Evolutionary conservation across 2,329 filamentous ascomycete genomes (phyloP), one percentile per base, ranked within the genome.

Genomic region (Phoma sp.): DNA sequence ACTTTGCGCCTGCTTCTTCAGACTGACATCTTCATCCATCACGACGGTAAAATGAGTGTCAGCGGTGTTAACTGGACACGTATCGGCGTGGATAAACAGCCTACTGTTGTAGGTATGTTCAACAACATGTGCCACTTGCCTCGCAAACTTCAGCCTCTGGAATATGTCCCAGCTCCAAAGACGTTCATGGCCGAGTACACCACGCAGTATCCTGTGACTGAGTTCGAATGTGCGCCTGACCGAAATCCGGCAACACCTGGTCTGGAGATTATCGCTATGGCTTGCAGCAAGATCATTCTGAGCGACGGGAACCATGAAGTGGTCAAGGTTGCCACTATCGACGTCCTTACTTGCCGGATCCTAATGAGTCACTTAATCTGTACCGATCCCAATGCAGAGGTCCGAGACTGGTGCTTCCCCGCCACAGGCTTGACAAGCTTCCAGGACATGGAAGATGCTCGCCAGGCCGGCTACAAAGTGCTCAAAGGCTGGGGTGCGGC

Each of bases 401-500:
- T 75, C 17, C 33, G 46, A 6, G 55, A 73, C 38, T 75, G 72
- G 72, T 51, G 61, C 37, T 61, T 63, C 1, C 31, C 40, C 4
- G 41, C 49, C 19, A 74, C 72, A 8, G 72, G 73, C 3, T 25
- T 74, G 7, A 49, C 45, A 3, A 52, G 58, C 44, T 69, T 62
- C 43, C 15, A 39, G 1, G 63, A 72, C 31, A 60, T 75, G 45
- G 68, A 73, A 35, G 49, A 50, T 13, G 66, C 66, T 33, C 68
- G 69, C 9, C 21, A 64, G 24, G 43, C 50, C 15, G 71, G 67
- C 0, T 75, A 68, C 60, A 72, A 67, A 43, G 57, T 74, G 19
- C 61, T 75, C 46, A 70, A 69, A 43, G 71, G 72, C 6, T 74
- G 71, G 72, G 35, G 53, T 13, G 67, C 67, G n/a, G 70, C 65